Base-by-base conservation (phyloP, 371 early-diverging fungal genomes). In the Syncephalastrum monosporum region DNA sequence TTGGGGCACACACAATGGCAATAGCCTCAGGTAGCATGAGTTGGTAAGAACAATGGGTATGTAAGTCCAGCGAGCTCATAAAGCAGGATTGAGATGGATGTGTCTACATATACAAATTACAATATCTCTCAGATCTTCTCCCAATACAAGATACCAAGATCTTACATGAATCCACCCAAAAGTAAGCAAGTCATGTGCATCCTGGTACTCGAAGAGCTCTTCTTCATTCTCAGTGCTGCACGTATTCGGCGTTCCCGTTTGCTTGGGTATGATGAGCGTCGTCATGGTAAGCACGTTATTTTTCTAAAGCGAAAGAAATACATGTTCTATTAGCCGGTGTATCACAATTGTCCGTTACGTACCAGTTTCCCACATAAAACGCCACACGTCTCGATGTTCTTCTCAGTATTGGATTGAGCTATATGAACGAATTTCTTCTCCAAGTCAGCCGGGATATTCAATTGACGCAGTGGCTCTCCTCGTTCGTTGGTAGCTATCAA, bases 81-180 rank as follows among this genome's bases (percentile, higher is more conserved):
- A 96, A 96, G 63, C 96, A 96, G 1, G 93, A 88, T 73, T 96
- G 96, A 5, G 92, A 87, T 14, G 96, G 96, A 71, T 96, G 95
- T 7, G 96, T 95, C 82, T 89, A 77, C 25, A 61, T 56, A 3
- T 27, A 27, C 7, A 27, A 5, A 51, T 25, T 25, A 41, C 25
- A 42, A 12, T 17, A 46, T 27, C 29, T 43, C 46, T 19, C 21
- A 21, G 21, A 21, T 21, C 23, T 27, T 5, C 7, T 47, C 15
- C 42, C 8, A n/a, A n/a, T 23, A 47, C 16, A 50, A 5, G 14
- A 4, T 13, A n/a, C 41, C 57, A 16, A 17, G 47, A 48, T 65
- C 73, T 67, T 81, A 86, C 89, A 71, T 93, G 94, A 50, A 93
- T 91, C 96, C 96, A 96, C 14, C 96, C 96, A 41, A 95, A 71